A percentile compares a stretch with the other conserved stretches of the same genome.
Evolutionary conservation across 192 early-diverging fungal genomes (phyloP).

Genomic region (Coemansia interrupta): DNA sequence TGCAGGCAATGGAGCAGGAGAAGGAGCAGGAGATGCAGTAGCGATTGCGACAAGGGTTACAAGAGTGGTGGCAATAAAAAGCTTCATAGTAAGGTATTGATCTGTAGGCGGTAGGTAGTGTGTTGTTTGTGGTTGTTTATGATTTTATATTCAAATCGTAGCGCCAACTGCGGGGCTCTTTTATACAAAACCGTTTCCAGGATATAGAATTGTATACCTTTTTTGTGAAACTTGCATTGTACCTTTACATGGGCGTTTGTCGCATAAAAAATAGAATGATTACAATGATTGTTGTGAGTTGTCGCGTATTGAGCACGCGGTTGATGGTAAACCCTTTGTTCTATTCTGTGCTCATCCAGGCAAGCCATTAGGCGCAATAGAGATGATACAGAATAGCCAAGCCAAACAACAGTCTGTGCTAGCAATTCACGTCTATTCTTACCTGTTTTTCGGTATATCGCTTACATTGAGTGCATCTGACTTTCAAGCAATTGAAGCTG

Average conservation of each 20-base stretch:
- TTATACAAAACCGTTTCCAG: background rate
- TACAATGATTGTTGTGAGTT: constrained; percentile 1
- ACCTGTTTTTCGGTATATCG: too few relatives aligned
- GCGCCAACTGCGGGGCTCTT: background rate
- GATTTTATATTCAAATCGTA: background rate
- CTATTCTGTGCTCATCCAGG: too few relatives aligned
- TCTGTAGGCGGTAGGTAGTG: background rate
- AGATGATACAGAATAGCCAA: too few relatives aligned
- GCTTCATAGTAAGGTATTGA: constrained; percentile 11
- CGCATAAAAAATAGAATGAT: background rate
- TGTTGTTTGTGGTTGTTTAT: background rate
- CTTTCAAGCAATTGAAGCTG: too few relatives aligned
- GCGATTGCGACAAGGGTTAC: constrained; percentile 5
- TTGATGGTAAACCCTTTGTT: too few relatives aligned
- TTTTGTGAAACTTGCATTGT: background rate
- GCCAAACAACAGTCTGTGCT: too few relatives aligned
- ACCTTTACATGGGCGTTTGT: background rate
- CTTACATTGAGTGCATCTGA: too few relatives aligned
- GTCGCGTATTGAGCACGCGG: too few relatives aligned
- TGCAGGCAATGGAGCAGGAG: background rate
- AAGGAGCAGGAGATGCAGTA: background rate
- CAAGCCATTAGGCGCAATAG: too few relatives aligned
- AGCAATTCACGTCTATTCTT: too few relatives aligned
- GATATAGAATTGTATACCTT: background rate
- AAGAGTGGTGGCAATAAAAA: background rate